Evolutionary conservation across 768 basidiomycete genomes (phyloP).

Genomic region (Cystofilobasidium bisporidii): DNA sequence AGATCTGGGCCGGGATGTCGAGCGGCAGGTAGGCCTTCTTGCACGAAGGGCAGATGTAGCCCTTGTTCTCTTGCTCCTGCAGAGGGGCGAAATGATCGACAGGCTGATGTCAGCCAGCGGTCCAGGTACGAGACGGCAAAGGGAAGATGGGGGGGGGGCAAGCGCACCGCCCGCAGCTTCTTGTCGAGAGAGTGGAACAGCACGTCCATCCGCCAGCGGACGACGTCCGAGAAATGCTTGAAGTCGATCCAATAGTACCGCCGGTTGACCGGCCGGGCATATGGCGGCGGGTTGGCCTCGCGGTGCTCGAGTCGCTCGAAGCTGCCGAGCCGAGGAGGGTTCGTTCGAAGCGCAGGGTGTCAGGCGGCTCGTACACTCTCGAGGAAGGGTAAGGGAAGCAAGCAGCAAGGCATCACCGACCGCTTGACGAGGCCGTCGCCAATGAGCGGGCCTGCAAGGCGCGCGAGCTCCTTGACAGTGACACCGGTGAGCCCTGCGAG

Average conservation of each 20-base stretch:
- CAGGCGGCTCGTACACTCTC: too few species aligned
- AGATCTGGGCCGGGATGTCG: constrained; percentile 51
- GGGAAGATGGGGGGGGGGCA: not conserved
- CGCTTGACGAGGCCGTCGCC: constrained; percentile 36
- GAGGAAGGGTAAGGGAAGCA: not conserved
- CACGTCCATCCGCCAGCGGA: constrained; percentile 92
- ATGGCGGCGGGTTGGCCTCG: constrained; percentile 35
- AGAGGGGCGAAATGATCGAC: too few species aligned
- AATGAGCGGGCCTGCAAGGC: constrained; percentile 36
- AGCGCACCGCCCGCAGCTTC: constrained; percentile 69
- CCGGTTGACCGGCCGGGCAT: constrained; percentile 65
- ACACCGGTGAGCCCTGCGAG: constrained; percentile 30
- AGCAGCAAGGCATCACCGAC: constrained; percentile 28
- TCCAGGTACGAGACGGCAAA: not conserved
- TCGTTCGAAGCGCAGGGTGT: not conserved
- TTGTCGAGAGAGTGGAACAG: constrained; percentile 81
- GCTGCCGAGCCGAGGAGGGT: not conserved
- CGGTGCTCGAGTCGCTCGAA: constrained; percentile 34
- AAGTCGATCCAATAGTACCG: constrained; percentile 97
- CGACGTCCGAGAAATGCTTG: constrained; percentile 88
- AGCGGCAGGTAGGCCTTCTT: constrained; percentile 71
- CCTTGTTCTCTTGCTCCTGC: constrained; percentile 91
- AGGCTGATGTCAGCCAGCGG: not conserved
- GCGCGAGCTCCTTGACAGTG: constrained; percentile 34
- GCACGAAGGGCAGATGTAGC: constrained; percentile 91